phyloP scores from a whole-genome alignment of 2,329 filamentous ascomycete species.

The Microdochium nivale region DNA sequence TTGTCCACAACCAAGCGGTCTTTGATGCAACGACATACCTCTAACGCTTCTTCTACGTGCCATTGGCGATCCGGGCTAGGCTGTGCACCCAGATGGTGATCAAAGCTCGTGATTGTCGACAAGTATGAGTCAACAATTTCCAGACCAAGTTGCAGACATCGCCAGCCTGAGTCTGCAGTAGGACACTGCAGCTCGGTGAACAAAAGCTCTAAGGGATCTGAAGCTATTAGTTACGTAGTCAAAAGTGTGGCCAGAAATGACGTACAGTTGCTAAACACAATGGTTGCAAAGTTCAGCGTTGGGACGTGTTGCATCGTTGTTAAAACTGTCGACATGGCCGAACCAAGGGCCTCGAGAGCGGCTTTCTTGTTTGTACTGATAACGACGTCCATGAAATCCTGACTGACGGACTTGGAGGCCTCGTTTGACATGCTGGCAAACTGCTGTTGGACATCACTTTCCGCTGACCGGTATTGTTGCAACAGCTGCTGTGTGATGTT shows the following conservation, averaged over 20 bases:
- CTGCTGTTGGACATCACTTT: constrained; percentile 47
- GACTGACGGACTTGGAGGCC: constrained; percentile 23
- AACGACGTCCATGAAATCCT: constrained; percentile 38
- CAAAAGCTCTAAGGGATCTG: constrained; percentile 40
- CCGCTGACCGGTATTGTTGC: constrained; percentile 47
- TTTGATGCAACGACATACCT: constrained; percentile 17
- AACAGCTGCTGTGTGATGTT: constrained; percentile 48
- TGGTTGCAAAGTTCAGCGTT: constrained; percentile 36
- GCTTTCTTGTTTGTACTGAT: constrained; percentile 43
- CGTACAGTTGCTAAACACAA: constrained; percentile 37
- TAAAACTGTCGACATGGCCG: constrained; percentile 38
- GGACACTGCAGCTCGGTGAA: constrained; percentile 37
- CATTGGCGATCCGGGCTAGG: constrained; percentile 16
- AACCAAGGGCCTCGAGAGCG: constrained; percentile 42
- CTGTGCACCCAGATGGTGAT: constrained; percentile 29
- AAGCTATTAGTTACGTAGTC: constrained; percentile 6
- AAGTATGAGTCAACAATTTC: constrained; percentile 40
- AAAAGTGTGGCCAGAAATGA: neutral
- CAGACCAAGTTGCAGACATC: constrained; percentile 33
- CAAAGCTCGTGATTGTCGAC: constrained; percentile 29
- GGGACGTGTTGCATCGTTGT: constrained; percentile 39
- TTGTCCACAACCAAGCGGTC: neutral
- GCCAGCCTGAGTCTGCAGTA: constrained; percentile 37
- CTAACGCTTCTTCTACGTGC: constrained; percentile 38
- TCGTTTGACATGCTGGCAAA: constrained; percentile 39